Percentiles rank a stretch among this genome's conserved stretches.
These are phyloP conservation scores for Thelephora terrestris DNA, from an alignment of 1,284 basidiomycete genomes.

Conservation along the genomic window DNA sequence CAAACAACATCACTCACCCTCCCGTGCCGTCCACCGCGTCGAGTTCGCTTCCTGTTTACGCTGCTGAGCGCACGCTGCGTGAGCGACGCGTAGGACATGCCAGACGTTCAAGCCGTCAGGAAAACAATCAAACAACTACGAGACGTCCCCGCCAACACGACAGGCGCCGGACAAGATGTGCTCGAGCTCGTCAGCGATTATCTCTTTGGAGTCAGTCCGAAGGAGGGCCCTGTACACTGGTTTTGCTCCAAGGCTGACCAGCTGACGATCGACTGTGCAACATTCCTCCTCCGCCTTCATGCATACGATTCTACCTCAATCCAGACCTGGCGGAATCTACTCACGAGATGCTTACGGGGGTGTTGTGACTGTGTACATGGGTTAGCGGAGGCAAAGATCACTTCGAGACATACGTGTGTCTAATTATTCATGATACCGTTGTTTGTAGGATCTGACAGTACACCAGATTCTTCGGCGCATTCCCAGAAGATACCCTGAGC, in stretches of 20 bases:
- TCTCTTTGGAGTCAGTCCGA: slow-evolving; percentile 36
- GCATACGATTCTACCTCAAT: slow-evolving; percentile 61
- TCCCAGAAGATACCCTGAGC: slow-evolving; percentile 34
- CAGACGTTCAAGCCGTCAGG: slow-evolving; percentile 21
- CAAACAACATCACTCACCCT: too few species aligned
- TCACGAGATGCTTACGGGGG: slow-evolving; percentile 43
- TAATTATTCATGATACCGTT: slow-evolving; percentile 1
- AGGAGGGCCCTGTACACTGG: slow-evolving; percentile 50
- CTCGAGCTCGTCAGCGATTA: slow-evolving; percentile 45
- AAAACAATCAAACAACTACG: slow-evolving; percentile 39
- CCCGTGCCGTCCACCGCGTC: too few species aligned
- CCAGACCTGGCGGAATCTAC: slow-evolving; percentile 48
- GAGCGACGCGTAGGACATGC: not conserved
- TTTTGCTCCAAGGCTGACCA: slow-evolving; percentile 52
- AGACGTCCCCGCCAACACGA: slow-evolving; percentile 44
- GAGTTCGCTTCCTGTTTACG: too few species aligned
- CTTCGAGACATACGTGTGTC: slow-evolving; percentile 60
- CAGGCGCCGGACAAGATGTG: slow-evolving; percentile 24
- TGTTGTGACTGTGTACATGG: slow-evolving; percentile 63
- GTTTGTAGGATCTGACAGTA: not conserved
- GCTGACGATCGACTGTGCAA: slow-evolving; percentile 50
- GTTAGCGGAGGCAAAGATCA: slow-evolving; percentile 52
- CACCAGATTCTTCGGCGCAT: slow-evolving; percentile 58
- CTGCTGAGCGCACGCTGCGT: too few species aligned
- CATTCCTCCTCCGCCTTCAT: slow-evolving; percentile 70